These are phyloP conservation scores for Monilinia aucupariae DNA, from an alignment of 2,329 filamentous ascomycete genomes.

Conservation along the genomic window DNA sequence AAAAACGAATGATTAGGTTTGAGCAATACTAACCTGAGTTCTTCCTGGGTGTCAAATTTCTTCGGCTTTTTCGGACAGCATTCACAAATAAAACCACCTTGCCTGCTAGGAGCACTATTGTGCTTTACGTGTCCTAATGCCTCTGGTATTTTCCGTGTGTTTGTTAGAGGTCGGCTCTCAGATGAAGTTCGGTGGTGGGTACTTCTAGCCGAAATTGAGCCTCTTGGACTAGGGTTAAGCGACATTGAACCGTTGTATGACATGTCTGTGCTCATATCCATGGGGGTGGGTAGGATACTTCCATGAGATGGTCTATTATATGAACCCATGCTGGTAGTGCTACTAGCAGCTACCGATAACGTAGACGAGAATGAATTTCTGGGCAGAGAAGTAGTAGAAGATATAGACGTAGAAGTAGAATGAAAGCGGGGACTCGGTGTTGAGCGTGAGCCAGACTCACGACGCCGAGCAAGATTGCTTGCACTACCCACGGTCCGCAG, in stretches of 20 bases:
- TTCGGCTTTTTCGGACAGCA: constrained; percentile 97
- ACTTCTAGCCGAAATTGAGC: constrained; percentile 33
- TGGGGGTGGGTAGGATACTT: constrained; percentile 45
- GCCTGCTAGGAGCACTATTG: constrained; percentile 46
- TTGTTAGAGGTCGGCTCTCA: constrained; percentile 38
- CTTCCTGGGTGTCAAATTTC: constrained; percentile 81
- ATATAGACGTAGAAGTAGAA: constrained; percentile 55
- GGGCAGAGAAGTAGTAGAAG: constrained; percentile 58
- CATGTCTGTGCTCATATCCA: constrained; percentile 41
- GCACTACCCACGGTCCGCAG: constrained; percentile 34
- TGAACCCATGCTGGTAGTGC: constrained; percentile 59
- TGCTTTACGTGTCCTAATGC: constrained; percentile 37
- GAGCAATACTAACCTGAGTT: constrained; percentile 63
- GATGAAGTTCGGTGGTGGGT: constrained; percentile 36
- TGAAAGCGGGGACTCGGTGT: constrained; percentile 51
- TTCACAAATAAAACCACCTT: constrained; percentile 70
- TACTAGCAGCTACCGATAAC: constrained; percentile 55
- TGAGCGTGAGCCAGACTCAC: constrained; percentile 48
- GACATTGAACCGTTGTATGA: constrained; percentile 47
- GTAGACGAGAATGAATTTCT: constrained; percentile 59
- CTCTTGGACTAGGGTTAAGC: constrained; percentile 37
- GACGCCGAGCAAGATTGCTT: constrained; percentile 35
- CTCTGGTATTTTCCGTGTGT: constrained; percentile 45
- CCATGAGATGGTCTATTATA: constrained; percentile 57
- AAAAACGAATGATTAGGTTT: constrained; percentile 10